A percentile compares a stretch with the other conserved stretches of the same genome.
Conservation (phyloP, 1,139 yeast genomes). For the Petasospora rhodanensis region DNA sequence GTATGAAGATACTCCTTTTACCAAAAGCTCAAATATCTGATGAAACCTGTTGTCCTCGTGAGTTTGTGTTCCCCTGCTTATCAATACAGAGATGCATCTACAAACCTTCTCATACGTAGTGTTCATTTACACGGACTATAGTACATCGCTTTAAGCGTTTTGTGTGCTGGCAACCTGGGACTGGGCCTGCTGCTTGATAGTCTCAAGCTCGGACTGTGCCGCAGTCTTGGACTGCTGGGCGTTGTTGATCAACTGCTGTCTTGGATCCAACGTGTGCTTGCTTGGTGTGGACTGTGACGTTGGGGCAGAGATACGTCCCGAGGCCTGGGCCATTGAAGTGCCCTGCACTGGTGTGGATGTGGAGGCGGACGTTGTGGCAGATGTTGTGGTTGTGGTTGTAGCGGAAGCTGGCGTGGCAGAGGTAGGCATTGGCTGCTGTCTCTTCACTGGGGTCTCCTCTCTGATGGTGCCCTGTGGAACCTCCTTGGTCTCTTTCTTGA, state of each 20-base stretch:
- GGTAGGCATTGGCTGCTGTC: too few species aligned
- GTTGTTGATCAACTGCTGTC: conserved; percentile 8
- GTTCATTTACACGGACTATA: too few species aligned
- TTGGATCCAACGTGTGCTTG: conserved; percentile 9
- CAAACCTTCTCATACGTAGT: background rate
- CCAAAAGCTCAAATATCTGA: conserved; percentile 37
- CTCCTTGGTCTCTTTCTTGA: background rate
- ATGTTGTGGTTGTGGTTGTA: too few species aligned
- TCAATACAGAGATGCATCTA: too few species aligned
- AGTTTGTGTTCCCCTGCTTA: too few species aligned
- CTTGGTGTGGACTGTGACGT: conserved; percentile 2
- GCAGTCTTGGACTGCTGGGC: conserved; percentile 4
- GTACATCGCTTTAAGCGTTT: too few species aligned
- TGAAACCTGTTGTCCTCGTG: too few species aligned
- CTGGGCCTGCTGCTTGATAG: conserved; percentile 1
- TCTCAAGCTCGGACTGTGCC: conserved; percentile 2
- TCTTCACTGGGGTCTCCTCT: background rate
- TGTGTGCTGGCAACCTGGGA: conserved; percentile 3
- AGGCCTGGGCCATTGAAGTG: too few species aligned
- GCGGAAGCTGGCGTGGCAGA: background rate
- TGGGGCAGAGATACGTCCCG: conserved; percentile 11
- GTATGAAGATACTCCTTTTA: conserved; percentile 60
- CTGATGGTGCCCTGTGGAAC: conserved; percentile 5
- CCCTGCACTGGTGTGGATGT: too few species aligned
- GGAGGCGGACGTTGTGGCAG: too few species aligned